Evolutionary conservation across 2,329 filamentous ascomycete genomes (phyloP), one percentile per base, ranked within the genome.

Genomic region (Colletotrichum tropicicola): DNA sequence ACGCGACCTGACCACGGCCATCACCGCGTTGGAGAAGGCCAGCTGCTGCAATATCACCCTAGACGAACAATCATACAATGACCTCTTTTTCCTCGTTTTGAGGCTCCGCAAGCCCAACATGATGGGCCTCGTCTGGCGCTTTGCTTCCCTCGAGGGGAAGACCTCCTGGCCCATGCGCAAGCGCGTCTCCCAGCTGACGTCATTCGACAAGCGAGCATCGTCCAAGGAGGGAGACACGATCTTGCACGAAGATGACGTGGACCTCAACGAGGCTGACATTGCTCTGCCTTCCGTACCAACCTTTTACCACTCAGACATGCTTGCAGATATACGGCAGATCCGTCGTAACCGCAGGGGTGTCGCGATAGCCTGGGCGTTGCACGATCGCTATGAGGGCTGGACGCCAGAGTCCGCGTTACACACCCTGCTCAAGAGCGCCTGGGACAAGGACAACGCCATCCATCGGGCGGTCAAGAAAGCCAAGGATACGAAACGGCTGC

Each of bases 51-150:
- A 44, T 10, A 68, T 69, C 44, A 58, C 70, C 23, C 74, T 74
- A 10, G 71, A 79, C 61, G 54, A 68, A 5, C 44, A 71, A 13
- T 78, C 77, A 1, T 83, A 80, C 68, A 66, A 75, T 35, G 66
- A 73, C 12, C 76, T 85, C 48, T 77, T 82, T 61, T 65, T 71
- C 6, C 70, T 82, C 23, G 77, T 78, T 13, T 73, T 77, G 66
- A 65, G 57, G 17, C 67, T 73, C 3, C 73, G 73, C 39, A 73
- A 77, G 19, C 73, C 75, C 10, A 74, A 75, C 49, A 59, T 72
- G 28, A 59, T 76, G 60, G 71, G 71, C 56, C 67, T 74, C 55
- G 49, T 78, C 32, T 80, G 74, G 74, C 73, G 72, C 37, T 77
- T 74, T 59, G 77, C 76, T 35, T 70, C 69, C 27, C 39, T 76